Evolutionary conservation across 345 rosid species (phyloP).

Genomic region (Eucalyptus virginea): DNA sequence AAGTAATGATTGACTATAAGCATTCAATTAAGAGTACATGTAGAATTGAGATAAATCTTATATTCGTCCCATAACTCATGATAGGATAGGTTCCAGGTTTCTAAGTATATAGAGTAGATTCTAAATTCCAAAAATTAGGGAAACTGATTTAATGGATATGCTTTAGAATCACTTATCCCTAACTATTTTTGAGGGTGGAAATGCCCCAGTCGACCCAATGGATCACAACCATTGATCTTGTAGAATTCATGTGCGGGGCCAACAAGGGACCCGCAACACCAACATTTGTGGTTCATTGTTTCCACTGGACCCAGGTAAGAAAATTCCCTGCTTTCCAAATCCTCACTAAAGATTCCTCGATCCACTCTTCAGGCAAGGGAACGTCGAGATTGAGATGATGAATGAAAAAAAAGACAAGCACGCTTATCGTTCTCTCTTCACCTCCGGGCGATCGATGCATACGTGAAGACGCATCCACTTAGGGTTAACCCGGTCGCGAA

Average conservation of each 20-base stretch:
- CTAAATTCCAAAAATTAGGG: too few relatives aligned
- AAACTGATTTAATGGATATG: neutral
- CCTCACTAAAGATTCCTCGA: neutral
- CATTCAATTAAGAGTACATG: neutral
- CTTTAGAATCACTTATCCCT: neutral
- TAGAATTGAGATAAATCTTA: too few relatives aligned
- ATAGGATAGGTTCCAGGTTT: neutral
- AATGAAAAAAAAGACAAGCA: neutral
- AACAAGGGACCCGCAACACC: neutral
- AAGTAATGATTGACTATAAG: too few relatives aligned
- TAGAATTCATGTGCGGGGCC: neutral
- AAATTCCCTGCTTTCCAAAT: neutral
- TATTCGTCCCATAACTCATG: neutral
- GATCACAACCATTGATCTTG: neutral
- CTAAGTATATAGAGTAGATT: too few relatives aligned
- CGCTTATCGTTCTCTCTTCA: neutral
- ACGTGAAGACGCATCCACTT: neutral
- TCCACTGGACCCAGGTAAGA: neutral
- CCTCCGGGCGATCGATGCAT: neutral
- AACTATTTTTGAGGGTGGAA: neutral
- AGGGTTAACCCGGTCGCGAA: neutral
- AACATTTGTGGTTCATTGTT: neutral
- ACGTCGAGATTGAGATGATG: neutral
- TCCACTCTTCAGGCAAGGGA: neutral
- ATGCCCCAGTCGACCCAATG: rapidly evolving